Percentiles rank a stretch among this genome's conserved stretches.
These are phyloP conservation scores for Hyaloscypha finlandica DNA, from an alignment of 495 filamentous ascomycete genomes.

Conservation along the genomic window DNA sequence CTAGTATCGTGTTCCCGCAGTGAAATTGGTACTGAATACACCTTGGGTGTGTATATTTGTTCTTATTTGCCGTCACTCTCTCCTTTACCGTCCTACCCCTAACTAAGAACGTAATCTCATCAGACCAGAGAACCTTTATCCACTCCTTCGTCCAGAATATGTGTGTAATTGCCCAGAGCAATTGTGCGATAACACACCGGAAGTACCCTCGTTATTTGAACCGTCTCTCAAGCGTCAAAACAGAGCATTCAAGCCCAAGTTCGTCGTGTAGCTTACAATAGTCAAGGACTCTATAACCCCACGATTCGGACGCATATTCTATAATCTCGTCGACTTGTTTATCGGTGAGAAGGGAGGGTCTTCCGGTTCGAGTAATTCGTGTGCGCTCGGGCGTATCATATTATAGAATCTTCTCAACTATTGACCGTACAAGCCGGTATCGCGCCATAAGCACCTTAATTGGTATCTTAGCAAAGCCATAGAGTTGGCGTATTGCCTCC, in stretches of 20 bases:
- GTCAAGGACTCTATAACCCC: neutral
- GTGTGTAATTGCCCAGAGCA: too few species aligned
- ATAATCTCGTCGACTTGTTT: slow-evolving; percentile 8
- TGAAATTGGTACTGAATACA: too few species aligned
- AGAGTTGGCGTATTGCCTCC: slow-evolving; percentile 9
- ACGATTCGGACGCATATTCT: neutral
- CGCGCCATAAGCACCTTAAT: neutral
- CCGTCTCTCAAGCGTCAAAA: neutral
- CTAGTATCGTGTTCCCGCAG: too few species aligned
- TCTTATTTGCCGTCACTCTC: too few species aligned
- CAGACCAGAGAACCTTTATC: too few species aligned
- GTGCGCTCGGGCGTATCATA: neutral
- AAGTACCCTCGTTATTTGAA: slow-evolving; percentile 8
- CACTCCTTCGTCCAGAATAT: too few species aligned
- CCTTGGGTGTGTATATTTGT: too few species aligned
- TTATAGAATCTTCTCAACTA: neutral
- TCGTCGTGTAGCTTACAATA: neutral
- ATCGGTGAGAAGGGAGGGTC: too few species aligned
- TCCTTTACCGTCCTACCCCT: too few species aligned
- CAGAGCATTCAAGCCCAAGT: neutral
- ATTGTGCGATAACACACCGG: slow-evolving; percentile 6
- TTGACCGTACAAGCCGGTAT: neutral
- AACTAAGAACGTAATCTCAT: too few species aligned
- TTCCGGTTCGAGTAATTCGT: neutral
- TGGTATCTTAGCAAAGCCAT: neutral